A percentile compares a stretch with the other conserved stretches of the same genome.
Evolutionary conservation across 2,329 filamentous ascomycete species (phyloP).

Genomic region (Penicillium aurantiogriseum): DNA sequence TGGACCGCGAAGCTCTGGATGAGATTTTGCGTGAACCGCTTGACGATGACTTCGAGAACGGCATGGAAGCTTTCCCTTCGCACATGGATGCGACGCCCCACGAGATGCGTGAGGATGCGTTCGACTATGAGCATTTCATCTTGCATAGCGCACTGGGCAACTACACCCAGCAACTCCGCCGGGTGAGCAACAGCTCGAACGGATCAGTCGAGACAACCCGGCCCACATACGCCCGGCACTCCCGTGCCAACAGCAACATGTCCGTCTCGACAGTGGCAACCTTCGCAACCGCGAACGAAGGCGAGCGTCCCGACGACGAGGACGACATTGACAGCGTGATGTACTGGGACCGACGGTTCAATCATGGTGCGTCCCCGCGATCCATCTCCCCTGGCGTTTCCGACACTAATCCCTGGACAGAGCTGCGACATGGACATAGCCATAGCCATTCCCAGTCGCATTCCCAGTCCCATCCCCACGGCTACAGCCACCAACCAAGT

Average conservation of each 20-base stretch:
- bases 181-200: conserved; percentile 40
- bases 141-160: conserved; percentile 86
- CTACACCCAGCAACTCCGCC: conserved; percentile 37
- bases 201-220: conserved; percentile 54
- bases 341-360: conserved; percentile 40
- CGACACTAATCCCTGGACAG: conserved; percentile 17
- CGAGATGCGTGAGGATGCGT: conserved; percentile 90
- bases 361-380: conserved; percentile 28
- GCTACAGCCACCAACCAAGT: conserved; percentile 16
- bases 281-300: conserved; percentile 64
- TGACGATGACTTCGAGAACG: conserved; percentile 39
- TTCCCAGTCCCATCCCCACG: conserved; percentile 5
- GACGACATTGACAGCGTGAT: conserved; percentile 44
- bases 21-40: conserved; percentile 51
- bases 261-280: conserved; percentile 61
- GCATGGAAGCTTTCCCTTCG: conserved; percentile 10
- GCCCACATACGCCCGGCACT: conserved; percentile 35
- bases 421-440: conserved; percentile 27
- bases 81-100: conserved; percentile 67
- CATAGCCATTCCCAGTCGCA: conserved; percentile 21
- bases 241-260: conserved; percentile 56
- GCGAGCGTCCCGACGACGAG: conserved; percentile 34
- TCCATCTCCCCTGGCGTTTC: neutral
- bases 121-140: conserved; percentile 96
- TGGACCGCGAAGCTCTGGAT: conserved; percentile 62